Evolutionary conservation across 345 rosid genomes (phyloP), one percentile per base, ranked within the genome.

Genomic region (Lepidium sativum): DNA sequence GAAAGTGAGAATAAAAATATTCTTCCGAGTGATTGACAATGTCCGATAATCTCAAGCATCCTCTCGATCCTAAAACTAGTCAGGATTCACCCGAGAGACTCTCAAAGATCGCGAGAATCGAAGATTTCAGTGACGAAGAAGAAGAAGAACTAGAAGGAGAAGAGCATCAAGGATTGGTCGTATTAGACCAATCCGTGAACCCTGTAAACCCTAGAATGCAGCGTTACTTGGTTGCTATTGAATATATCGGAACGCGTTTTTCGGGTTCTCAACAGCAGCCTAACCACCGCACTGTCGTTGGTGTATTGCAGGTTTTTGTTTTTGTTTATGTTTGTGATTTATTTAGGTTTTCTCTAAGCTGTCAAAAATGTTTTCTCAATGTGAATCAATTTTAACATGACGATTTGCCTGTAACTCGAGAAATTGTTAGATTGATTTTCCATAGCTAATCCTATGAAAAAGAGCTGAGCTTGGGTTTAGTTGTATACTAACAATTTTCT

Each of bases 201-300:
- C 71, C 72, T 17, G 10, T 5, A 39, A 87, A 78, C 69, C 83
- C 83, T 41, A 71, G 85, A 68, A 9, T 75, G 50, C 98, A 89
- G 60, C 89, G 98, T 37, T 92, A 92, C 71, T 76, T 92, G 78
- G 68, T 92, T 1, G 96, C 96, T 38, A 64, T 92, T 20, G 96
- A 92, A 78, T 92, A 92, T 54, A 75, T 89, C 5, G 97, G 98
- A 7, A 87, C 94, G 48, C 91, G 91, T 21, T 92, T 92, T 67
- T 81, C 79, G 4, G 97, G 98, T 1, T 87, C 96, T 16, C 98
- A 92, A 73, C 79, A 92, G 75, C 98, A 92, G 73, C 76, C 71
- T 14, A 79, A 40, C 51, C 42, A 62, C 67, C 82, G 98, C 27
- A 92, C 98, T 0, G 98, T 86, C 51, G 89, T 84, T 47, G 94